Percentiles rank a stretch among this genome's conserved stretches.
phyloP scores from a whole-genome alignment of 1,284 basidiomycete genomes.

The Malassezia pachydermatis region DNA sequence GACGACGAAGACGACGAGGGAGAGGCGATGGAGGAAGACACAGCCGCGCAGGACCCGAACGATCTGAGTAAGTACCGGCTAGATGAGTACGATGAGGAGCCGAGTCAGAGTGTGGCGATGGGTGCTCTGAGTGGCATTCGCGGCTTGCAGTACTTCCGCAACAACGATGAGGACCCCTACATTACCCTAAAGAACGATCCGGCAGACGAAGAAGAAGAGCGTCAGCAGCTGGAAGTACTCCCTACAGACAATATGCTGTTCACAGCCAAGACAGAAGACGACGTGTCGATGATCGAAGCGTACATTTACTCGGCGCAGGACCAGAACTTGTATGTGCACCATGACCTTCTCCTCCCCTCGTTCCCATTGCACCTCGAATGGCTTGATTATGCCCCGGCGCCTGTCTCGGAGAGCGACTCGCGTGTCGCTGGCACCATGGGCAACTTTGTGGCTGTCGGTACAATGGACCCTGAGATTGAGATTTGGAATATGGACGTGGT shows the following conservation, averaged over 20 bases:
- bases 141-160: constrained; percentile 78
- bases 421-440: constrained; percentile 54
- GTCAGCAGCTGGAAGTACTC: constrained; percentile 77
- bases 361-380: constrained; percentile 98
- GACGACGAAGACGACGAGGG: constrained; percentile 54
- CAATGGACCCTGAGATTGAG: constrained; percentile 94
- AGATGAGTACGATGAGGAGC: constrained; percentile 86
- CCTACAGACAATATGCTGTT: constrained; percentile 87
- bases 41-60: constrained; percentile 57
- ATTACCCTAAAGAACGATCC: constrained; percentile 75
- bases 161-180: constrained; percentile 91
- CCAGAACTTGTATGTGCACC: constrained; percentile 81
- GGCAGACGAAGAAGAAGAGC: constrained; percentile 62
- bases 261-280: constrained; percentile 89
- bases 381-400: constrained; percentile 78
- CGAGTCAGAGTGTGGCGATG: constrained; percentile 53
- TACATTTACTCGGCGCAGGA: constrained; percentile 39
- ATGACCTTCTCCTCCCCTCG: constrained; percentile 93
- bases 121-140: constrained; percentile 95
- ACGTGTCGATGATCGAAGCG: constrained; percentile 80
- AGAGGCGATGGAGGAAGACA: constrained; percentile 52
- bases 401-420: constrained; percentile 37
- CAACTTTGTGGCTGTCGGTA: constrained; percentile 90
- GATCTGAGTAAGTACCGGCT: constrained; percentile 84
- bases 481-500: constrained; percentile 93